Evolutionary conservation across 345 rosid genomes (phyloP).

Genomic region (Anastatica hierochuntica): DNA sequence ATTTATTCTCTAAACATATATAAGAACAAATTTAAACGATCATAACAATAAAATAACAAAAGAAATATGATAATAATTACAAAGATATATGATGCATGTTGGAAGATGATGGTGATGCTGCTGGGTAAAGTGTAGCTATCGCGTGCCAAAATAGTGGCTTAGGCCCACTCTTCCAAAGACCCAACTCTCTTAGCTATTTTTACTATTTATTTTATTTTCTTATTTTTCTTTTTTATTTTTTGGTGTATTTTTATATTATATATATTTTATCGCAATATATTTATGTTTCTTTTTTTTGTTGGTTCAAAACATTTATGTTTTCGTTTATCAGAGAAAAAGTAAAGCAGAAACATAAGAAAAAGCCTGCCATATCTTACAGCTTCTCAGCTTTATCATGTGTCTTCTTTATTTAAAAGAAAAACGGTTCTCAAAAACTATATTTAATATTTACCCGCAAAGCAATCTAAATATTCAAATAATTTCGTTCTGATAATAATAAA

Average conservation of each 20-base stretch:
- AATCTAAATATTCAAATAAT: not conserved
- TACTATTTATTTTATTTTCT: too few species aligned
- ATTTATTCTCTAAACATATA: too few species aligned
- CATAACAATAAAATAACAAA: not conserved
- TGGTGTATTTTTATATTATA: too few species aligned
- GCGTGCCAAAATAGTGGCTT: conserved; percentile 28
- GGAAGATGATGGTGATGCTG: conserved; percentile 26
- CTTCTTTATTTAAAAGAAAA: too few species aligned
- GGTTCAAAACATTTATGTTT: not conserved
- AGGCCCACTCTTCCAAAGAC: conserved; percentile 35
- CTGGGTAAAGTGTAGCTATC: conserved; percentile 28
- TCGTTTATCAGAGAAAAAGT: not conserved
- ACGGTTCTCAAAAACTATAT: too few species aligned
- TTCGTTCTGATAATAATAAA: not conserved
- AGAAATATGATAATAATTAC: not conserved
- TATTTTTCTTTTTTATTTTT: too few species aligned
- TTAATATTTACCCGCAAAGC: not conserved
- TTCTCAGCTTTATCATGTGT: conserved; percentile 20
- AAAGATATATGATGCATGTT: conserved; percentile 16
- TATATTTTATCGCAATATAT: too few species aligned
- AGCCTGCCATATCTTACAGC: conserved; percentile 20
- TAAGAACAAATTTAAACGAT: too few species aligned
- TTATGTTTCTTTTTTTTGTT: too few species aligned
- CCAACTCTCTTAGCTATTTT: conserved; percentile 15
- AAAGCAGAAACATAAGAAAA: not conserved